Evolutionary conservation across 306 rosid species (phyloP).

Genomic region (Alnus glutinosa): DNA sequence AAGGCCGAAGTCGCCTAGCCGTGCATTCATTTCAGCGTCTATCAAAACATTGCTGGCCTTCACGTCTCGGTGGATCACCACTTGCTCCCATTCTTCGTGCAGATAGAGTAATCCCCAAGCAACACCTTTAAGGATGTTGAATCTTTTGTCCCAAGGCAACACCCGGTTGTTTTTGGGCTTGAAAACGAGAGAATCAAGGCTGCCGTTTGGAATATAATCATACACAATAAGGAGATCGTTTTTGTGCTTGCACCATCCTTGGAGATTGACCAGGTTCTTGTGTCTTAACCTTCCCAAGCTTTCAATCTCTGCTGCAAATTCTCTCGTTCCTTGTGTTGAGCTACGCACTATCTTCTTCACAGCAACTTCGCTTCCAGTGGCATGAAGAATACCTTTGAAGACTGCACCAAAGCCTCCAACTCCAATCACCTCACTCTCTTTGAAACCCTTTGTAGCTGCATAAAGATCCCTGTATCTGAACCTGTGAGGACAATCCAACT

Average conservation of each 20-base stretch:
- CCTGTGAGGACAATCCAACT: constrained; percentile 75
- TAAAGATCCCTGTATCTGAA: constrained; percentile 61
- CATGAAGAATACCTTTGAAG: constrained; percentile 39
- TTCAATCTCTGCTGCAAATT: constrained; percentile 77
- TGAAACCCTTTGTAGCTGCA: constrained; percentile 62
- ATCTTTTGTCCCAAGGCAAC: constrained; percentile 57
- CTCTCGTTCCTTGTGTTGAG: constrained; percentile 51
- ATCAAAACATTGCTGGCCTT: constrained; percentile 65
- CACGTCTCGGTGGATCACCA: constrained; percentile 70
- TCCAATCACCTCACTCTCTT: constrained; percentile 53
- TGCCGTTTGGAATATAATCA: constrained; percentile 63
- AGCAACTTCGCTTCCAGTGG: constrained; percentile 57
- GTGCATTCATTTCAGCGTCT: constrained; percentile 48
- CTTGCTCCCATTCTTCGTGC: constrained; percentile 78
- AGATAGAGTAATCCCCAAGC: constrained; percentile 67
- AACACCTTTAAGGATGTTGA: constrained; percentile 58
- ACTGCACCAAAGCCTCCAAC: constrained; percentile 77
- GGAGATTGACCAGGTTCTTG: constrained; percentile 72
- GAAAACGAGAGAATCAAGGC: constrained; percentile 50
- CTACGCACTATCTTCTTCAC: constrained; percentile 51
- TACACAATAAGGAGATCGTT: constrained; percentile 61
- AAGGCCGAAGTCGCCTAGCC: constrained; percentile 72
- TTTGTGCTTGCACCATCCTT: constrained; percentile 82
- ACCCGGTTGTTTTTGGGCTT: constrained; percentile 28
- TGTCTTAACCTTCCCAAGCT: constrained; percentile 77